Evolutionary conservation across 2,329 filamentous ascomycete species (phyloP), one percentile per base, ranked within the genome.

Genomic region (Chaetomium sp.): DNA sequence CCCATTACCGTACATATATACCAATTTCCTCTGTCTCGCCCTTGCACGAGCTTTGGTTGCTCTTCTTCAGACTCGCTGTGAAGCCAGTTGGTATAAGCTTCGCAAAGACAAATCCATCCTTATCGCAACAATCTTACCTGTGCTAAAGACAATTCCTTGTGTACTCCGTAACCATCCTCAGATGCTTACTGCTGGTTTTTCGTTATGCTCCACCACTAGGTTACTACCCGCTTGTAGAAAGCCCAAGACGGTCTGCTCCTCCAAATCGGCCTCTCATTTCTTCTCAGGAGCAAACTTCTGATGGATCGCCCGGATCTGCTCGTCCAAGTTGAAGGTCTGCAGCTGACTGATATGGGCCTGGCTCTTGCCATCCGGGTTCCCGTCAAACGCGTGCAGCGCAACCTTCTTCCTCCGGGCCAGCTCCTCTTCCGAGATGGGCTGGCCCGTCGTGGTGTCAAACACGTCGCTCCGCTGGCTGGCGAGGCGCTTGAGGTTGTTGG

Each of bases 401-500:
- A 90, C 86, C 73, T 88, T 88, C 81, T 96, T 97, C 72, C 91
- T 83, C 66, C 91, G 83, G 12, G 86, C 87, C 61, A 87, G 79
- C 73, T 91, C 90, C 75, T 96, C 93, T 69, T 92, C 87, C 4
- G 88, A 84, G 38, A 92, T 77, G 1, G 86, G 82, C 69, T 89
- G 83, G 1, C 90, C 90, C 0, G 88, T 89, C 19, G 86, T 83
- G 1, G 84, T 81, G 70, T 97, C 93, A 70, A 97, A 97, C 21
- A 97, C 85, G 72, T 97, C 94, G 69, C 85, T 90, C 55, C 94
- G 87, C 76, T 96, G 91, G 70, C 91, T 93, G 27, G 93, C 93
- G 59, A 98, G 83, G n/a, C 94, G 89, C 81, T 98, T 98, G 68
- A 98, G 85, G 75, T 98, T 97, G 76, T 92, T 93, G 59, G 93